Evolutionary conservation across 352 stramenopile genomes (phyloP).

Genomic region (Phytophthora palmivora): DNA sequence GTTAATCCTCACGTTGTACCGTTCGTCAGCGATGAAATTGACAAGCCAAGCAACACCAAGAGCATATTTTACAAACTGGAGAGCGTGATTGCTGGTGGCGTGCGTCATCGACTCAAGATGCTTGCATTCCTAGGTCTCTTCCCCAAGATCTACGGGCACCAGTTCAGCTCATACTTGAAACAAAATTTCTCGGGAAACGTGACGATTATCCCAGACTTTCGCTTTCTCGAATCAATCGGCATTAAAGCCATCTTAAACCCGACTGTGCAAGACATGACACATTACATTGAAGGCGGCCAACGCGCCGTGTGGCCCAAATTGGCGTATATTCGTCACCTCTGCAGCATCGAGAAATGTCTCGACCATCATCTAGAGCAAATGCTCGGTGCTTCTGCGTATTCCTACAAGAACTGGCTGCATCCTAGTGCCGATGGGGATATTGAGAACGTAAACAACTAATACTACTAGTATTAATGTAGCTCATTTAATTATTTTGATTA

Average conservation of each 20-base stretch:
- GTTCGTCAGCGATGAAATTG: conserved; percentile 92
- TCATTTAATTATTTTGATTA: conserved; percentile 15
- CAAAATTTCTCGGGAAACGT: conserved; percentile 98
- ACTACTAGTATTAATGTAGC: conserved; percentile 13
- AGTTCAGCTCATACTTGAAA: conserved; percentile 79
- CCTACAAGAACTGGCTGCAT: conserved; percentile 60
- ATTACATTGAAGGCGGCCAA: conserved; percentile 89
- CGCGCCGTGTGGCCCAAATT: conserved; percentile 92
- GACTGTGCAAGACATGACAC: conserved; percentile 71
- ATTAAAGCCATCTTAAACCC: conserved; percentile 89
- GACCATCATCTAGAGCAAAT: conserved; percentile 49
- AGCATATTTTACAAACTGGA: conserved; percentile 79
- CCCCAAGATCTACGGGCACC: conserved; percentile 82
- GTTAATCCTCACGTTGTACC: conserved; percentile 93
- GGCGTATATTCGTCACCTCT: conserved; percentile 94
- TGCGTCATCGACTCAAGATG: conserved; percentile 73
- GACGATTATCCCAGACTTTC: conserved; percentile 93
- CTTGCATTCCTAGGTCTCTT: conserved; percentile 90
- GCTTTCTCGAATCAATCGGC: conserved; percentile 83
- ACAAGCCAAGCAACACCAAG: conserved; percentile 66
- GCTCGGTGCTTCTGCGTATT: conserved; percentile 26
- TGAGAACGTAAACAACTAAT: conserved; percentile 16
- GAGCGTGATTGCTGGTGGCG: conserved; percentile 83
- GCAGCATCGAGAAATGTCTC: conserved; percentile 89
- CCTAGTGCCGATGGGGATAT: conserved; percentile 21